These are phyloP conservation scores for Microcos paniculata DNA, from an alignment of 345 rosid genomes.

Conservation along the genomic window DNA sequence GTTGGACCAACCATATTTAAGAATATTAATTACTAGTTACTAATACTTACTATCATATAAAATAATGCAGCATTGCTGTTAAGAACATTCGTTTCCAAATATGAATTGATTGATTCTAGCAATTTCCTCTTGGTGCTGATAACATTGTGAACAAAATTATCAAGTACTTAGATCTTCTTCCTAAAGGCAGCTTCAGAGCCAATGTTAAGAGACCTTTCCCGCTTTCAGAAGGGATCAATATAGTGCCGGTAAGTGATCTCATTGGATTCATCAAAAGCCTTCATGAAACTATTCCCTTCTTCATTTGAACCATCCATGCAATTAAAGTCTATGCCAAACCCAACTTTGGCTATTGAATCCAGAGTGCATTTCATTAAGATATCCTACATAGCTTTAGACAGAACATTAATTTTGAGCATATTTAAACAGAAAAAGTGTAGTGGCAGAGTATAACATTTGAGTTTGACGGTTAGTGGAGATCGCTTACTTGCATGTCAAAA, in stretches of 20 bases:
- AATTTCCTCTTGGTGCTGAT: conserved; percentile 48
- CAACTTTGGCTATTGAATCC: conserved; percentile 81
- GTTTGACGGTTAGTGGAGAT: too few relatives aligned
- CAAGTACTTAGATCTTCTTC: conserved; percentile 52
- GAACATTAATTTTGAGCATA: too few relatives aligned
- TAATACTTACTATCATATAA: too few relatives aligned
- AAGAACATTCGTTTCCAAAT: too few relatives aligned
- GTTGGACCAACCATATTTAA: too few relatives aligned
- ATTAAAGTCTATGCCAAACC: conserved; percentile 66
- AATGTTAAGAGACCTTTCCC: conserved; percentile 53
- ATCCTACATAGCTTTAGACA: conserved; percentile 32
- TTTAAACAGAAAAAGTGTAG: too few relatives aligned
- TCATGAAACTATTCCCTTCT: conserved; percentile 49
- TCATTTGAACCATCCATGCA: conserved; percentile 56
- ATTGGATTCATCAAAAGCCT: conserved; percentile 70
- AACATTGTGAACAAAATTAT: conserved; percentile 48
- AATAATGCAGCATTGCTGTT: too few relatives aligned
- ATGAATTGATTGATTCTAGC: conserved; percentile 16
- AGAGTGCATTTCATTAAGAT: conserved; percentile 61
- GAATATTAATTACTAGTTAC: too few relatives aligned
- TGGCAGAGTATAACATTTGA: too few relatives aligned
- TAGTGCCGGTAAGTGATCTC: conserved; percentile 49
- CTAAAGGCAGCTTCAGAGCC: conserved; percentile 54
- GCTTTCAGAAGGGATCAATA: conserved; percentile 68
- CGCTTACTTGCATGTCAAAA: conserved; percentile 71